Percentiles rank a stretch among this genome's conserved stretches.
phyloP scores from a whole-genome alignment of 2,329 filamentous ascomycete species.

The Colletotrichum karsti region DNA sequence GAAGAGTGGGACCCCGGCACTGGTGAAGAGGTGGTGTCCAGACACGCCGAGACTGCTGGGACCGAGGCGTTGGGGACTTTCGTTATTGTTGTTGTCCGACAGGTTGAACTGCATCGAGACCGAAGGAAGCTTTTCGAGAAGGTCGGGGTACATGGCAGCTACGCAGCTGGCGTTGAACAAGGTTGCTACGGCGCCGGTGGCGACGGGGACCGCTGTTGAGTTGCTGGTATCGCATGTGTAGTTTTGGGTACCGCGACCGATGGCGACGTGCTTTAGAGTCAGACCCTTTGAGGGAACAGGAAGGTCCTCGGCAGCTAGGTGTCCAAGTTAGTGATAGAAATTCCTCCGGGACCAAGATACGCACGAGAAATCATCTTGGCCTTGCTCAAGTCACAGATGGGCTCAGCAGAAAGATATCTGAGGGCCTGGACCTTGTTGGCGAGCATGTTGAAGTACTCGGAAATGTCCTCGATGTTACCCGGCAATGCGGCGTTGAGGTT shows the following conservation, averaged over 20 bases:
- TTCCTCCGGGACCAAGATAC: slow-evolving; percentile 29
- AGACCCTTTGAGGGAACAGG: slow-evolving; percentile 68
- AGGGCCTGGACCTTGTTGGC: slow-evolving; percentile 62
- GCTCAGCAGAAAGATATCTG: slow-evolving; percentile 48
- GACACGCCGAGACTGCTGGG: slow-evolving; percentile 71
- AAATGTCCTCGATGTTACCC: slow-evolving; percentile 55
- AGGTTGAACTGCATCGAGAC: slow-evolving; percentile 75
- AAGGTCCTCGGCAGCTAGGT: slow-evolving; percentile 64
- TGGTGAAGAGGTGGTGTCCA: slow-evolving; percentile 84
- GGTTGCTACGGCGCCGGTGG: slow-evolving; percentile 79
- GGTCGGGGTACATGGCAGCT: slow-evolving; percentile 72
- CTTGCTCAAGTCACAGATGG: slow-evolving; percentile 62
- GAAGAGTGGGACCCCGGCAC: slow-evolving; percentile 79
- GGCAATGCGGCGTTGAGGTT: slow-evolving; percentile 43
- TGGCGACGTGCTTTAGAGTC: slow-evolving; percentile 77
- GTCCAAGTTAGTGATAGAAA: slow-evolving; percentile 36
- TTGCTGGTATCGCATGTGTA: slow-evolving; percentile 81
- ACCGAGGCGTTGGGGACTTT: slow-evolving; percentile 44
- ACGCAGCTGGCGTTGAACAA: slow-evolving; percentile 91
- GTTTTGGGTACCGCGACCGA: slow-evolving; percentile 92
- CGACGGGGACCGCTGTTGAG: slow-evolving; percentile 67
- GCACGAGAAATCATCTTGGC: slow-evolving; percentile 60
- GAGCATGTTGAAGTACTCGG: slow-evolving; percentile 69
- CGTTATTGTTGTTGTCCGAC: neutral
- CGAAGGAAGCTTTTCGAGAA: slow-evolving; percentile 71